Base-by-base conservation (phyloP, 1,284 basidiomycete genomes). In the Trichosporon sp. region DNA sequence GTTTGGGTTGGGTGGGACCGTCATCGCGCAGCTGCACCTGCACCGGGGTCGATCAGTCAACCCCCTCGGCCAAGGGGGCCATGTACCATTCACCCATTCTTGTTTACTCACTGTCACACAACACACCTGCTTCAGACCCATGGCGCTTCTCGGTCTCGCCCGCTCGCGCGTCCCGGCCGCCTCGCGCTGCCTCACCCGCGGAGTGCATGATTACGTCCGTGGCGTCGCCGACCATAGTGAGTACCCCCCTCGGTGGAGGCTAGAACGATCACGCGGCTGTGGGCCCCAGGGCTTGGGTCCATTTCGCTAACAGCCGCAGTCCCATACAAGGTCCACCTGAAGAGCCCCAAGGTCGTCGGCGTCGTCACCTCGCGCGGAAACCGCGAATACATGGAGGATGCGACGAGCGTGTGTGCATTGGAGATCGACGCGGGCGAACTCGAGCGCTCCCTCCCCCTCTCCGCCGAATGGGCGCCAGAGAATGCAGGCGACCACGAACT, bases 381-480 rank as follows among this genome's bases (percentile, higher is more conserved):
- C 74, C 86, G 92, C 84, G 87, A 86, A 31, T 83, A 94, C 75
- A 93, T 95, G 81, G 94, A 96, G 84, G 94, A 96, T 81, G 91
- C 91, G 73, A 89, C 91, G 76, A 86, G 90, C 7, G 91, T 91
- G 76, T 88, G 90, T 12, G 89, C 92, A 0, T 86, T 96, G 35
- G 89, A 90, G 19, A 80, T 96, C 21, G 87, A 91, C 71, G 89
- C 90, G 11, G 87, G 89, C 69, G 93, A 94, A 79, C 86, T 96
- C 6, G 86, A 86, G 67, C 76, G 87, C 37, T 90, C 88, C 74
- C 84, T 91, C 65, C 89, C 90, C 78, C 89, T 89, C 75, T 82
- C 85, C 37, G 81, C 69, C 11, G 88, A 91, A 68, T 95, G 93
- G 93, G 87, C 92, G 75, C 89, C 91, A 0, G 43, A 66, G 3